Evolutionary conservation across 73 alveolate species (phyloP).

Genomic region (Blepharisma stoltei): DNA sequence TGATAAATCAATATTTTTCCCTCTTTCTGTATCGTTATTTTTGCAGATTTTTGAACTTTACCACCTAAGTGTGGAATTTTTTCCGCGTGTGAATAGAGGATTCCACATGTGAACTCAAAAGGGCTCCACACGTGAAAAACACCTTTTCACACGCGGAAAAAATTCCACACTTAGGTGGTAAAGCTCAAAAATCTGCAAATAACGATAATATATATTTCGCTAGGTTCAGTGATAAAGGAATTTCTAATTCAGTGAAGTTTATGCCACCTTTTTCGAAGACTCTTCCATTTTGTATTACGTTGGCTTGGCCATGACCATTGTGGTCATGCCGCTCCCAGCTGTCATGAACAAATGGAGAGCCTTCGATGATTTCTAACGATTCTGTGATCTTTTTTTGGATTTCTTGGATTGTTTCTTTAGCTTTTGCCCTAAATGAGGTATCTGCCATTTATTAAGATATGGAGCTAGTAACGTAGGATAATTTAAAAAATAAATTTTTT

Average conservation of each 20-base stretch:
- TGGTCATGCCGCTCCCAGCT: conserved; percentile 28
- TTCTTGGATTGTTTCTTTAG: not conserved
- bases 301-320: conserved; percentile 34
- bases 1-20: conserved; percentile 19
- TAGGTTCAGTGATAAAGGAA: conserved; percentile 14
- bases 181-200: too few relatives aligned
- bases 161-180: too few relatives aligned
- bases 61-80: too few relatives aligned
- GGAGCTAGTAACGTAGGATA: too few relatives aligned
- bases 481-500: too few relatives aligned
- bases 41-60: too few relatives aligned
- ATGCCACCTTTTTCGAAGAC: conserved; percentile 57
- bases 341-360: conserved; percentile 26
- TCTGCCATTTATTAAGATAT: conserved; percentile 10
- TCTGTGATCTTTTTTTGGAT: conserved; percentile 18
- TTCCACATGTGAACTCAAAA: too few relatives aligned
- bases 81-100: too few relatives aligned
- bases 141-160: too few relatives aligned
- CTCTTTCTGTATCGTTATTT: conserved; percentile 32
- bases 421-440: conserved; percentile 6
- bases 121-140: too few relatives aligned
- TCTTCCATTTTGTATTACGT: conserved; percentile 35
- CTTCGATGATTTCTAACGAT: conserved; percentile 19
- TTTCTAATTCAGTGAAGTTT: conserved; percentile 34
- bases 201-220: conserved; percentile 29